Base-by-base conservation (phyloP, 306 rosid species). In the Amphicarpaea edgeworthii region DNA sequence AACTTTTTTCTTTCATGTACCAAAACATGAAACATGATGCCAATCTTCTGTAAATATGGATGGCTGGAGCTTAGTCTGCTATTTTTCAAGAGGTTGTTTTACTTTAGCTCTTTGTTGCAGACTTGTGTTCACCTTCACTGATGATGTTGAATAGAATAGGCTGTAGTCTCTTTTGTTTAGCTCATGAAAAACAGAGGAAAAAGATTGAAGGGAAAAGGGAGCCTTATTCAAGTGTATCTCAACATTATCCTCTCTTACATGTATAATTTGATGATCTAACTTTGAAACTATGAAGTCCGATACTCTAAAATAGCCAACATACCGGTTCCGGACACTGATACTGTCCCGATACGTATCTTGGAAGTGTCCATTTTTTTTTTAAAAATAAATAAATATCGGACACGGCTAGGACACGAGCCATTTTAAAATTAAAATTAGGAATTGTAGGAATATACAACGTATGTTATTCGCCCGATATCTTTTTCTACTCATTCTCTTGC, bases 51-150 rank as follows among this genome's bases (percentile, higher is more conserved):
- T 57, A 53, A 51, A 72, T 15, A 24, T 12, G 63, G 57, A 55
- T 40, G 47, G 4, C 5, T 73, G 68, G 57, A 23, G 76, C 23
- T 21, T 55, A 42, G 43, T 34, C 42, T 50, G 34, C 57, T 72
- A 42, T 42, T 19, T 42, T 30, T 47, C 46, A 32, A 46, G 37
- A 34, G 60, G 37, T 59, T 58, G 42, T 12, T 58, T 42, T 24
- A 45, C 38, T 26, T 58, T 26, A 57, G 40, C 26, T 58, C 40
- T 58, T 58, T 26, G 40, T 58, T 58, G 19, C 40, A 2, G 19
- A 64, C 71, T 67, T 43, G 23, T 67, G 57, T 19, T 24, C 55
- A 43, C 21, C 55, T 55, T 55, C 62, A 21, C 16, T 23, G 15
- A 1, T 20, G 32, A 16, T 21, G 6, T 47, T 47, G 8, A 16